Conservation (phyloP, 2,329 filamentous ascomycete species). For the Teratosphaeria pseudoeucalypti region DNA sequence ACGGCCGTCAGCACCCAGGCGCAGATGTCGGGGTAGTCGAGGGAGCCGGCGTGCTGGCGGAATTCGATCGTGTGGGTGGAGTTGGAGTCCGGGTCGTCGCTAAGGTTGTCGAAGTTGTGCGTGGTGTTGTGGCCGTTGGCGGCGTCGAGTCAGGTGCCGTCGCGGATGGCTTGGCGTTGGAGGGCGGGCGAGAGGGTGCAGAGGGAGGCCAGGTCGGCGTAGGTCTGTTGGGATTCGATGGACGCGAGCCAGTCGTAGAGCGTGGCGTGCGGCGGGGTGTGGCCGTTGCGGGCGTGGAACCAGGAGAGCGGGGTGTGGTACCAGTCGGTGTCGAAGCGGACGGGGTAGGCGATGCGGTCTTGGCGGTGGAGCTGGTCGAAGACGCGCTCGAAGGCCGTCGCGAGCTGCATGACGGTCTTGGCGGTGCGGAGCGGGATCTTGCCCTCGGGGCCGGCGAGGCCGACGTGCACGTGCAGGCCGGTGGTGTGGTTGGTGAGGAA, state of each 20-base stretch:
- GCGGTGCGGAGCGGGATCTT: constrained; percentile 7
- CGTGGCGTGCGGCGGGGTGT: background rate
- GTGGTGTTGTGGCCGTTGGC: constrained; percentile 4
- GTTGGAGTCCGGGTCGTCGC: background rate
- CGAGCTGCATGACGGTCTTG: constrained; percentile 10
- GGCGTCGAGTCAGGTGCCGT: background rate
- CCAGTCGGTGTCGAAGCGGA: background rate
- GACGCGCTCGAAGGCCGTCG: constrained; percentile 10
- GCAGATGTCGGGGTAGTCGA: constrained; percentile 14
- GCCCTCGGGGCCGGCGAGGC: background rate
- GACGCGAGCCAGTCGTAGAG: constrained; percentile 10
- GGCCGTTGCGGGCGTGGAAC: constrained; percentile 1
- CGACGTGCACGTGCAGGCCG: constrained; percentile 15
- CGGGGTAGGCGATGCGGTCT: constrained; percentile 1
- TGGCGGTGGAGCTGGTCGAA: constrained; percentile 10
- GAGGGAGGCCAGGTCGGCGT: constrained; percentile 1
- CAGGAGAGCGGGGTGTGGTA: constrained; percentile 2
- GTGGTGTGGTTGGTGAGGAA: constrained; percentile 11
- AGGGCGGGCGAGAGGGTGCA: background rate
- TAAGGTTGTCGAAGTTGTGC: constrained; percentile 15
- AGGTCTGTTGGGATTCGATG: constrained; percentile 4
- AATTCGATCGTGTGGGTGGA: constrained; percentile 19
- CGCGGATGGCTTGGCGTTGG: background rate
- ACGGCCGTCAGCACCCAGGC: constrained; percentile 10
- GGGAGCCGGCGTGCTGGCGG: constrained; percentile 19